Conservation (phyloP, 345 rosid species). For the Arabidopsis arenosa region DNA sequence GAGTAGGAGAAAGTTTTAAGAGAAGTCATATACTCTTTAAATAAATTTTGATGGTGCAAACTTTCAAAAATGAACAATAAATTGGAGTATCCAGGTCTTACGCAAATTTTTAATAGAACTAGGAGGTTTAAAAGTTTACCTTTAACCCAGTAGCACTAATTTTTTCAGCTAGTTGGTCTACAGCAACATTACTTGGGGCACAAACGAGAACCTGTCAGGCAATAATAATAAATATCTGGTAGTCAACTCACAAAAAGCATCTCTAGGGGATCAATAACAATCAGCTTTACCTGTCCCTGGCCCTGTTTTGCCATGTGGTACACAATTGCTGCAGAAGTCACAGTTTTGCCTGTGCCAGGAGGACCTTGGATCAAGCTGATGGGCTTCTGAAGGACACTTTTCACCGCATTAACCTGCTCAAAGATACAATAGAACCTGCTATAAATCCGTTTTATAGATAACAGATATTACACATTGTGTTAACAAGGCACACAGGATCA, state of each 20-base stretch:
- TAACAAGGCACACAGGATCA: slow-evolving; percentile 23
- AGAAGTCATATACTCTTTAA: slow-evolving; percentile 11
- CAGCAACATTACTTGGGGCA: slow-evolving; percentile 99
- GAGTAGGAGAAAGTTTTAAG: slow-evolving; percentile 19
- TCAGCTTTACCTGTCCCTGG: slow-evolving; percentile 82
- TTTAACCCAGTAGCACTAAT: slow-evolving; percentile 98
- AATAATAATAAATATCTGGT: slow-evolving; percentile 11
- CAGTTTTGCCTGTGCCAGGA: slow-evolving; percentile 99
- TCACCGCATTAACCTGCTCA: slow-evolving; percentile 90
- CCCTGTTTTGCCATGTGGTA: slow-evolving; percentile 99
- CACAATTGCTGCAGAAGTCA: slow-evolving; percentile 98
- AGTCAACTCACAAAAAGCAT: slow-evolving; percentile 13
- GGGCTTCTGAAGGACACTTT: slow-evolving; percentile 98
- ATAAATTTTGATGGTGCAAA: slow-evolving; percentile 14
- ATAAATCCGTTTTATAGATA: slow-evolving; percentile 4
- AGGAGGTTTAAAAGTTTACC: slow-evolving; percentile 51
- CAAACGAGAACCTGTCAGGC: slow-evolving; percentile 85
- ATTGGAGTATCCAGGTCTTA: slow-evolving; percentile 6
- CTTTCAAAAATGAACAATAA: slow-evolving; percentile 19
- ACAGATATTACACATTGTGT: slow-evolving; percentile 1
- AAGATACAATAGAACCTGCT: slow-evolving; percentile 20
- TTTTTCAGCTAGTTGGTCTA: slow-evolving; percentile 98
- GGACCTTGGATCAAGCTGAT: slow-evolving; percentile 99
- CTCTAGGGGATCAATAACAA: slow-evolving; percentile 10
- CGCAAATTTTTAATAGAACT: not conserved